Evolutionary conservation across 2,329 filamentous ascomycete genomes (phyloP), one percentile per base, ranked within the genome.

Genomic region (Plectosphaerella plurivora): DNA sequence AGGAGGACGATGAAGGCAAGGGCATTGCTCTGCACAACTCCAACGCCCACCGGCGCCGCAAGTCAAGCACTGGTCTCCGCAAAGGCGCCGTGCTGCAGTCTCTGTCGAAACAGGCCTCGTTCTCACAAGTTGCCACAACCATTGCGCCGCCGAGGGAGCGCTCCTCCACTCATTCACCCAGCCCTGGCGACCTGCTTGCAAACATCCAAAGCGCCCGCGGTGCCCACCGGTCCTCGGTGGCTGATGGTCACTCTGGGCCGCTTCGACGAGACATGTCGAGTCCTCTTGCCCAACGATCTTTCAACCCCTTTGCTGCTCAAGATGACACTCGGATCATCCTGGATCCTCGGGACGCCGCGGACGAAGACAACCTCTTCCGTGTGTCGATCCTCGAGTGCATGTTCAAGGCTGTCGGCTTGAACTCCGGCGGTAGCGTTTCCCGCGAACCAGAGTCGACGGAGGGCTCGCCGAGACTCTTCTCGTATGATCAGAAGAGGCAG

Each of bases 11-110:
- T 55, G 83, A 87, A 16, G 86, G 83, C 57, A 97, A 97, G 69
- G 95, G 94, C 0, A 97, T 99, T 60, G 94, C 95, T 5, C 75
- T 99, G 39, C 94, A 99, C 66, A 99, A 97, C 61, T 82, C 85
- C 63, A 66, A 80, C 66, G 71, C 76, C 11, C 79, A 82, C 48
- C 82, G 84, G 45, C 82, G 87, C 51, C 82, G 88, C 53, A 82
- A 87, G 52, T 90, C 91, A 1, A 89, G 83, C 51, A 86, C 86
- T 45, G 84, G 82, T 25, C 72, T 97, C 20, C 80, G 91, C 50
- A 93, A 91, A 66, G 92, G 96, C 58, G 89, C 87, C 8, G 82
- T 85, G 47, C 72, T 92, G 37, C 87, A 92, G 57, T 84, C 88
- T 14, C 83, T 75, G 70, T 76, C 65, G 49, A 79, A 70, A 56